These are phyloP conservation scores for Collybia nuda DNA, from an alignment of 768 basidiomycete species.

Conservation along the genomic window DNA sequence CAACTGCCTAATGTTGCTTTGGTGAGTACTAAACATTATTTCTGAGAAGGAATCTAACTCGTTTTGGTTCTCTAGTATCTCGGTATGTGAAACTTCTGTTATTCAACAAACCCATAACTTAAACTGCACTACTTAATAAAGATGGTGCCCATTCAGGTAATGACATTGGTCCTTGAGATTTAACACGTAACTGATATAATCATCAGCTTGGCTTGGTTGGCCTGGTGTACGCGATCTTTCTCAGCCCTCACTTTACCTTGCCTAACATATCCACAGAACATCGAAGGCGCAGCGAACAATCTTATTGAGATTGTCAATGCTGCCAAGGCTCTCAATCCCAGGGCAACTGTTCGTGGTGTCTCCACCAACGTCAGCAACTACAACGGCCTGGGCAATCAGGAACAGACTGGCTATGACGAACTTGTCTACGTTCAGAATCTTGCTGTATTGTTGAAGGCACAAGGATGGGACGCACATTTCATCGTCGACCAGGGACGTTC, in stretches of 20 bases:
- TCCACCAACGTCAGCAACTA: slow-evolving; percentile 33
- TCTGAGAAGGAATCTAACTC: slow-evolving; percentile 26
- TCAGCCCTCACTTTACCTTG: neutral
- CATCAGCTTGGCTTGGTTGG: slow-evolving; percentile 31
- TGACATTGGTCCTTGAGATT: too few species aligned
- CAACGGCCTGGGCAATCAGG: slow-evolving; percentile 28
- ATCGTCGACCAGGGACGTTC: slow-evolving; percentile 34
- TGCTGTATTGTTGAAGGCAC: slow-evolving; percentile 25
- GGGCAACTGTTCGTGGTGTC: slow-evolving; percentile 28
- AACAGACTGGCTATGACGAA: slow-evolving; percentile 29
- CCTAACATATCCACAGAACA: slow-evolving; percentile 13
- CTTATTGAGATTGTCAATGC: slow-evolving; percentile 25
- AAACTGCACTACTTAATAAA: too few species aligned
- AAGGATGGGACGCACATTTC: slow-evolving; percentile 32
- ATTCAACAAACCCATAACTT: too few species aligned
- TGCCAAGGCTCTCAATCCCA: slow-evolving; percentile 23
- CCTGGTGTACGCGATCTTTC: slow-evolving; percentile 6
- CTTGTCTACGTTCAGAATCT: slow-evolving; percentile 27
- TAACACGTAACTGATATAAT: too few species aligned
- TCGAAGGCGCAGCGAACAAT: slow-evolving; percentile 26
- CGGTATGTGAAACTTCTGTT: too few species aligned
- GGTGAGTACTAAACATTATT: slow-evolving; percentile 9
- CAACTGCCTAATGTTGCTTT: slow-evolving; percentile 24
- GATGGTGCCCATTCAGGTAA: too few species aligned
- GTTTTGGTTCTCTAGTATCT: too few species aligned